Base-by-base conservation (phyloP, 2,329 filamentous ascomycete species). In the Myriosclerotinia scirpicola region DNA sequence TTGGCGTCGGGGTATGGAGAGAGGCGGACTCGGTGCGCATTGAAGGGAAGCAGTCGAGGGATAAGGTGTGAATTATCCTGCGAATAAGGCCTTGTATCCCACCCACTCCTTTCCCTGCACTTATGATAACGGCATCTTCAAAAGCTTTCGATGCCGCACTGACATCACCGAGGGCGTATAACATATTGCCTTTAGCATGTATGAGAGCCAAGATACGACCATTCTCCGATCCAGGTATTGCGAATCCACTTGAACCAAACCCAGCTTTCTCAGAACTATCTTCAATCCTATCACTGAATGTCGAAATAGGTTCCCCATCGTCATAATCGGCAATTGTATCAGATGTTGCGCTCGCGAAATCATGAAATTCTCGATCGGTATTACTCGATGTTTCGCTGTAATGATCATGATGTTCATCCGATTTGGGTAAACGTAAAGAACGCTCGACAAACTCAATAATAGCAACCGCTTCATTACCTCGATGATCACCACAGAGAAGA, bases 121-220 rank as follows among this genome's bases (percentile, higher is more conserved):
- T 93, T 69, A 99, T 94, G 64, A 97, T 79, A 4, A 99, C 92
- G 0, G 93, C 94, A 77, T 97, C 93, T 77, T 99, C 95, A 73
- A 99, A 99, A 5, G 95, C 92, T 72, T 88, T 86, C 0, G 94
- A 93, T 53, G 95, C 95, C 52, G 84, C 86, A 50, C 84, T 82
- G 70, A 95, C 90, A 71, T 97, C 90, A 55, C 94, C 94, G 40
- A 96, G 80, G 36, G 91, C 88, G 78, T 99, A 99, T 1, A 98
- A 83, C 90, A 98, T 96, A 70, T 98, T 98, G n/a, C 94, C 95
- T 78, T 98, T 99, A 26, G 94, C 93, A 78, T 99, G 95, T 52
- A 98, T 88, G 20, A 99, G 83, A n/a, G 93, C 91, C 54, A 99
- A 84, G 74, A 99, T 92, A 68, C 95, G 87, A 11, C 94, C 95